Conservation (phyloP, 768 basidiomycete species). For the Chlorophyllum brunneum region DNA sequence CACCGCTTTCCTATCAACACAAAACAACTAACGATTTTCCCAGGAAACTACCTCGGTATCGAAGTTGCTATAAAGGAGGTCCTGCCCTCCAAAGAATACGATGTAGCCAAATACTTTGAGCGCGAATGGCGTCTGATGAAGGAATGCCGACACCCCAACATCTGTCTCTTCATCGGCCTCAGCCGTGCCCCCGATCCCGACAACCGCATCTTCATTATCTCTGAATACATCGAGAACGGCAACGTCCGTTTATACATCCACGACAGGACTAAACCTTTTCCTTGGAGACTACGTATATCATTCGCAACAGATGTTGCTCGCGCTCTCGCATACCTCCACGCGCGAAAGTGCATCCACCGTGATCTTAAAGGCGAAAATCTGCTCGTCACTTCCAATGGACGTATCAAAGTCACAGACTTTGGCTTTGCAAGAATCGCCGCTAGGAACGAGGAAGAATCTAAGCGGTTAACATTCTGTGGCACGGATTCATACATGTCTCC, state of each 20-base stretch:
- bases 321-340: conserved; percentile 96
- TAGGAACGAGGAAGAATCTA: conserved; percentile 84
- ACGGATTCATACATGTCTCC: conserved; percentile 97
- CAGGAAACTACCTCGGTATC: conserved; percentile 89
- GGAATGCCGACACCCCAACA: conserved; percentile 89
- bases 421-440: conserved; percentile 95
- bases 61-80: conserved; percentile 98
- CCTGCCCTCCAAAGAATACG: conserved; percentile 85
- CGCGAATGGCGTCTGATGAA: conserved; percentile 99
- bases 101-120: conserved; percentile 96
- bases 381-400: conserved; percentile 89
- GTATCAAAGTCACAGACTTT: conserved; percentile 98
- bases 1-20: background rate
- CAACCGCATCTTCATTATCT: conserved; percentile 89
- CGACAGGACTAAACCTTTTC: conserved; percentile 77
- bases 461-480: conserved; percentile 83
- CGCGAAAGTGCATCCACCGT: conserved; percentile 82
- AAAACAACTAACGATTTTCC: background rate
- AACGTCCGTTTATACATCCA: conserved; percentile 92
- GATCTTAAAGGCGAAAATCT: conserved; percentile 98
- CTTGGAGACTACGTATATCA: conserved; percentile 90
- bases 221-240: conserved; percentile 90
- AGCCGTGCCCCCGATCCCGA: conserved; percentile 75
- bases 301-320: conserved; percentile 95
- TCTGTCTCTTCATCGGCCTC: conserved; percentile 90